Evolutionary conservation across 2,329 filamentous ascomycete genomes (phyloP).

Genomic region (Penicillium sp.): DNA sequence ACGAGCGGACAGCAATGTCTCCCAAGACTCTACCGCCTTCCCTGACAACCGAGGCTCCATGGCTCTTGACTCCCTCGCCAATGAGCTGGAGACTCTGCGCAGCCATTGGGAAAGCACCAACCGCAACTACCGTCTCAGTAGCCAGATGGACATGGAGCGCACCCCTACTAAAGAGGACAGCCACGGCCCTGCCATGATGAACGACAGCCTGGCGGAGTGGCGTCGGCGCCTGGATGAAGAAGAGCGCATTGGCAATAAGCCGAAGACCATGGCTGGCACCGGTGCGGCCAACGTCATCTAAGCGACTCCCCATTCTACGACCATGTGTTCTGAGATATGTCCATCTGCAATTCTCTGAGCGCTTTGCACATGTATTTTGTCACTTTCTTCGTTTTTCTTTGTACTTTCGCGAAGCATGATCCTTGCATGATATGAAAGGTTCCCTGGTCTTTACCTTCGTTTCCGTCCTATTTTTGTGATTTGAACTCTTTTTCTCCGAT

Average conservation of each 20-base stretch:
- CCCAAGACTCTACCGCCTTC: conserved; percentile 42
- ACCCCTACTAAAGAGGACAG: conserved; percentile 49
- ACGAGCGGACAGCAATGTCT: conserved; percentile 43
- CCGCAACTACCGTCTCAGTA: conserved; percentile 89
- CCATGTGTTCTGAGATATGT: conserved; percentile 28
- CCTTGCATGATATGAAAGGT: conserved; percentile 16
- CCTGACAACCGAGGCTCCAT: conserved; percentile 61
- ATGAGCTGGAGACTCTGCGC: conserved; percentile 85
- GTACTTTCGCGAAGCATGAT: conserved; percentile 16
- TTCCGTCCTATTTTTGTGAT: conserved; percentile 1
- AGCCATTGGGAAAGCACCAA: conserved; percentile 95
- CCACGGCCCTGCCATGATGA: conserved; percentile 50
- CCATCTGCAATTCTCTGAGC: conserved; percentile 21
- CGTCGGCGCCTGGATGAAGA: conserved; percentile 71
- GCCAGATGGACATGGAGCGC: conserved; percentile 81
- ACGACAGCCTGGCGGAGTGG: conserved; percentile 76
- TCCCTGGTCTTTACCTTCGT: background rate
- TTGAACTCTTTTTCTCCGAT: conserved; percentile 4
- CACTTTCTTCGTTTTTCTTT: conserved; percentile 6
- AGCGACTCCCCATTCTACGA: conserved; percentile 22
- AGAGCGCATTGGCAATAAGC: conserved; percentile 38
- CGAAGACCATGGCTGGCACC: conserved; percentile 25
- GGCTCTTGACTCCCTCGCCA: conserved; percentile 86
- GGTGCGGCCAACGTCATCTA: conserved; percentile 38
- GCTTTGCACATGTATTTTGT: conserved; percentile 19